These are phyloP conservation scores for Aphanomyces cochlioides DNA, from an alignment of 352 stramenopile genomes.

Conservation along the genomic window DNA sequence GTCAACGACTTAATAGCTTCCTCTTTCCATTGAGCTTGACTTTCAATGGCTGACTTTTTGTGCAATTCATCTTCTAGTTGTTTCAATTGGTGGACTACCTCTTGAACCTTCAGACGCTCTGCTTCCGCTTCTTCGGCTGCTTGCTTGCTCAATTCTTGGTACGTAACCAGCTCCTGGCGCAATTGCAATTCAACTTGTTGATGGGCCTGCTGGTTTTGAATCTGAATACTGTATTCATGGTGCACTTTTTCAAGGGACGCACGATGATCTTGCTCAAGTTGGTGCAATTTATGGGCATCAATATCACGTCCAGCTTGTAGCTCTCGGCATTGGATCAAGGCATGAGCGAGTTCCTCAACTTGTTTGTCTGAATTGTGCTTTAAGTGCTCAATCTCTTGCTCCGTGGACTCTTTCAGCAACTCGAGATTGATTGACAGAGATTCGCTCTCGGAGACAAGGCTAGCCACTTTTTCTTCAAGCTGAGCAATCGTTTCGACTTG, in stretches of 20 bases:
- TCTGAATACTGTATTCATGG: not conserved
- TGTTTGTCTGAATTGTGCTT: constrained; percentile 10
- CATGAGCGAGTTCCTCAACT: not conserved
- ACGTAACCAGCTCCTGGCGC: not conserved
- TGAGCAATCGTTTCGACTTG: constrained; percentile 38
- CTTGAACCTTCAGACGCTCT: not conserved
- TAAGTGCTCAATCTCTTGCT: constrained; percentile 12
- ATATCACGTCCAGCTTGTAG: not conserved
- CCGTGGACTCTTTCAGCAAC: constrained; percentile 5
- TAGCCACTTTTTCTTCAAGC: not conserved
- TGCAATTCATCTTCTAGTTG: not conserved
- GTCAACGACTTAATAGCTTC: constrained; percentile 61
- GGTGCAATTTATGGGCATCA: not conserved
- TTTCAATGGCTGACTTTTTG: not conserved
- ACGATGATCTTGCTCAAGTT: not conserved
- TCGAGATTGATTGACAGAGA: not conserved
- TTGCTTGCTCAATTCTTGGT: not conserved
- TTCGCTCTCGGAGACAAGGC: not conserved
- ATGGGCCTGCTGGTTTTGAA: not conserved
- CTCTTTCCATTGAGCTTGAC: constrained; percentile 39
- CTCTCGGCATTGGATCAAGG: not conserved
- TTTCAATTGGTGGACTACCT: not conserved
- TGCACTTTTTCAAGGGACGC: not conserved
- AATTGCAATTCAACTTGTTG: not conserved
- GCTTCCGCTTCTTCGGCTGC: not conserved